Evolutionary conservation across 371 early-diverging fungal genomes (phyloP).

Genomic region (Mucor irregularis): DNA sequence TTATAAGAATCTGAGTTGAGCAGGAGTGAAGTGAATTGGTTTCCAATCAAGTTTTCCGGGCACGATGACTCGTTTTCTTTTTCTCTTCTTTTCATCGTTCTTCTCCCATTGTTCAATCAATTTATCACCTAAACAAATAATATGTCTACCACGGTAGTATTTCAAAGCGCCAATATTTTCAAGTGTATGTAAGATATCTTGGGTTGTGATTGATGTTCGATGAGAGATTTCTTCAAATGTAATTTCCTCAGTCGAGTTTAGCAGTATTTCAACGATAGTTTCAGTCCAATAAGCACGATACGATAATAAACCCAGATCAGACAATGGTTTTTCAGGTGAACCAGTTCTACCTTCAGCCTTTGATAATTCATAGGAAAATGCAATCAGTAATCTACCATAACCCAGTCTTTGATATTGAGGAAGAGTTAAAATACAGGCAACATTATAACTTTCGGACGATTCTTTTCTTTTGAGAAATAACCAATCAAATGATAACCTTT

Average conservation of each 20-base stretch:
- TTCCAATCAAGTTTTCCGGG: constrained; percentile 78
- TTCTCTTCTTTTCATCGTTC: constrained; percentile 62
- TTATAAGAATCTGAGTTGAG: constrained; percentile 77
- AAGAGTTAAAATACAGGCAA: constrained; percentile 98
- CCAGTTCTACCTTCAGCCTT: constrained; percentile 95
- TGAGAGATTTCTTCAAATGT: constrained; percentile 87
- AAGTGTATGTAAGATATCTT: constrained; percentile 95
- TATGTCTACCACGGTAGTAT: constrained; percentile 93
- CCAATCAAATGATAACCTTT: constrained; percentile 93
- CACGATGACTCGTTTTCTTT: constrained; percentile 69
- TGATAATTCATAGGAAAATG: constrained; percentile 96
- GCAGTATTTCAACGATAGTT: constrained; percentile 66
- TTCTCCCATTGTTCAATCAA: constrained; percentile 79
- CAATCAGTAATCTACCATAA: constrained; percentile 96
- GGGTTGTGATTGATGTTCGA: constrained; percentile 87
- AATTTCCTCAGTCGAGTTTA: constrained; percentile 53
- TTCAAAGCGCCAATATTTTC: constrained; percentile 90
- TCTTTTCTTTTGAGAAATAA: constrained; percentile 99
- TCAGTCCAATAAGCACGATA: constrained; percentile 98
- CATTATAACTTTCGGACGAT: constrained; percentile 95
- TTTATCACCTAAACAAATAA: constrained; percentile 89
- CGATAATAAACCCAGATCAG: constrained; percentile 96
- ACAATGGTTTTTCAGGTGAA: constrained; percentile 99
- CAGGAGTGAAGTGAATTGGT: constrained; percentile 76
- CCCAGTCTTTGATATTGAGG: constrained; percentile 99